Base-by-base conservation (phyloP, 2,329 filamentous ascomycete species). In the Botryotinia convoluta region DNA sequence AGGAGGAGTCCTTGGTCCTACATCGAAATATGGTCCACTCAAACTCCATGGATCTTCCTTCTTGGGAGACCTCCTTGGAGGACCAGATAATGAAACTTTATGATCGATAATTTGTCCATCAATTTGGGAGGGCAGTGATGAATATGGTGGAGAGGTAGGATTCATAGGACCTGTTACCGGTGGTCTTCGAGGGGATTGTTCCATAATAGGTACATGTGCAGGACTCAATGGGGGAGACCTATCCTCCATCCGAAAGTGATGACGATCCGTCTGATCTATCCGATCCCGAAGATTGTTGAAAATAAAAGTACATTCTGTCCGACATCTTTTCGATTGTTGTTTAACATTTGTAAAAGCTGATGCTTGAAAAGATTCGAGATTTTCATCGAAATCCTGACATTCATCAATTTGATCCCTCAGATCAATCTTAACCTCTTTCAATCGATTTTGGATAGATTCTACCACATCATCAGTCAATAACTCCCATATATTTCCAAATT, bases 401-500 rank as follows among this genome's bases (percentile, higher is more conserved):
- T 76, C 76, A 70, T 79, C 76, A 45, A 79, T 77, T 62, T 76
- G 77, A 57, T 80, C 79, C 29, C 78, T 76, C 1, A 80, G 64
- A 48, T 78, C 78, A 64, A 77, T 78, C 57, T 76, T 77, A 14
- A 80, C 69, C 51, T 79, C 74, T 62, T 79, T 80, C 32, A 80
- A 72, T 62, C 72, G 74, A 51, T 71, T 74, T 60, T 75, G 74
- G 37, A 78, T 77, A n/a, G 73, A 59, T 73, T 76, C 79, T 80
- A 65, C 6, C 72, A 39, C 26, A 22, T 14, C 44, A 48, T 76
- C 62, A 76, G 67, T 73, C 61, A 71, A 69, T 35, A 71, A 26
- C 22, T 32, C 57, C 35, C 39, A 18, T 37, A 48, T 37, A 61
- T 20, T 26, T 48, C 32, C 69, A 71, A 35, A 42, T 26, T 10